Conservation (phyloP, 352 stramenopile genomes). For the Globisporangium spinosum region DNA sequence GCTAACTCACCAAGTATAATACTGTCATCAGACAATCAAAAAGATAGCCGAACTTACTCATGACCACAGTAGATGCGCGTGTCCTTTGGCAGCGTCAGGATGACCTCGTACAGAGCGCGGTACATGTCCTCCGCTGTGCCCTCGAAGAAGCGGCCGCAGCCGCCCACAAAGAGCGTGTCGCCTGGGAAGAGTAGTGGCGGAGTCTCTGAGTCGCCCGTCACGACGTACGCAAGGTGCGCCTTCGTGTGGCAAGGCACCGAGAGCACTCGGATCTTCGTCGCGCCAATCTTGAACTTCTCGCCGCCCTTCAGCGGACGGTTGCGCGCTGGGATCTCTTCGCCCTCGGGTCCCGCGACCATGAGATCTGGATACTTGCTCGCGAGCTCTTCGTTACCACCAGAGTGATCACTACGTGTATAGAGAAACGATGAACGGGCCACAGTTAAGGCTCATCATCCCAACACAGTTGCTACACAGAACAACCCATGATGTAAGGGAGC, state of each 20-base stretch:
- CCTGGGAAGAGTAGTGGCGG: slow-evolving; percentile 82
- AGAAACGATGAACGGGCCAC: neutral
- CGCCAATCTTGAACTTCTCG: slow-evolving; percentile 81
- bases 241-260: slow-evolving; percentile 84
- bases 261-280: slow-evolving; percentile 67
- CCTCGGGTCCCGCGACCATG: slow-evolving; percentile 63
- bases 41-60: slow-evolving; percentile 35
- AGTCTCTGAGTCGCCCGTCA: slow-evolving; percentile 71
- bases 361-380: slow-evolving; percentile 57
- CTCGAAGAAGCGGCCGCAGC: slow-evolving; percentile 88
- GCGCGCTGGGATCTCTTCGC: slow-evolving; percentile 74
- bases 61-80: slow-evolving; percentile 89
- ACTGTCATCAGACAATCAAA: neutral
- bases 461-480: neutral
- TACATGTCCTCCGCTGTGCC: slow-evolving; percentile 88
- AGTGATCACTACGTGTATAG: slow-evolving; percentile 54
- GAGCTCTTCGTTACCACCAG: slow-evolving; percentile 72
- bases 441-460: neutral
- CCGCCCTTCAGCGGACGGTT: slow-evolving; percentile 63
- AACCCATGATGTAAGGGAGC: slow-evolving; percentile 11
- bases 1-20: neutral
- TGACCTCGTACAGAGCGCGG: slow-evolving; percentile 80
- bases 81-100: slow-evolving; percentile 80
- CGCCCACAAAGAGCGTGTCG: slow-evolving; percentile 86
- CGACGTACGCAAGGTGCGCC: slow-evolving; percentile 83